Percentiles rank a stretch among this genome's conserved stretches.
Evolutionary conservation across 306 rosid genomes (phyloP).

Genomic region (Trichosanthes cucumerina): DNA sequence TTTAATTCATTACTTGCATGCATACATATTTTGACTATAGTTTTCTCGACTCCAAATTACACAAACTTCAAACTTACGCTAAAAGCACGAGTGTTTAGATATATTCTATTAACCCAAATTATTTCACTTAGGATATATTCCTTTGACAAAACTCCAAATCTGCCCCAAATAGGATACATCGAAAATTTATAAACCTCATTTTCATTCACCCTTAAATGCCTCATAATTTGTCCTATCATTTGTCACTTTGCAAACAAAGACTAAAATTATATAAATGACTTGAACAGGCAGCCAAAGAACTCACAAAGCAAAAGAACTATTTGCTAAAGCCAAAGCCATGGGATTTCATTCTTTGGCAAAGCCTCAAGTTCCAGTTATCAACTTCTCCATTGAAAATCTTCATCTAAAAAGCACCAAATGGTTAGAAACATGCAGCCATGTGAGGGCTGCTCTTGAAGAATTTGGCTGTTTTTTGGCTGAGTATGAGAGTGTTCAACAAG

Average conservation of each 20-base stretch:
- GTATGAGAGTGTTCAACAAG: neutral
- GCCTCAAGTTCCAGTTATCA: neutral
- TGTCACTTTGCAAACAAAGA: neutral
- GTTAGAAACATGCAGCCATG: neutral
- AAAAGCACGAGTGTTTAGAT: neutral
- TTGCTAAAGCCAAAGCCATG: neutral
- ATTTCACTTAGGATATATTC: neutral
- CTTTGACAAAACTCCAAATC: conserved; percentile 2
- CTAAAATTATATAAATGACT: neutral
- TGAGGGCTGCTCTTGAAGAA: conserved; percentile 25
- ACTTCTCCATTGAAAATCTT: conserved; percentile 10
- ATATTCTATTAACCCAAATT: neutral
- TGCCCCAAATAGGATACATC: neutral
- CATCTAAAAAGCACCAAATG: conserved; percentile 13
- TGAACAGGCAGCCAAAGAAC: neutral
- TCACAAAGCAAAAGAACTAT: neutral
- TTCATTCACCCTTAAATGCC: neutral
- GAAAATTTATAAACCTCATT: neutral
- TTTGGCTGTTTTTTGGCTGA: conserved; percentile 21
- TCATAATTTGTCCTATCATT: neutral
- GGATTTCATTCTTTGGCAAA: neutral
- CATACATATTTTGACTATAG: neutral
- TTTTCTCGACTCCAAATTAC: neutral
- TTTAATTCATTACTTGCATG: no score
- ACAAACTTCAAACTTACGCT: no score